Evolutionary conservation across 164 flowering plant genomes (phyloP).

Genomic region (Platanus orientalis): DNA sequence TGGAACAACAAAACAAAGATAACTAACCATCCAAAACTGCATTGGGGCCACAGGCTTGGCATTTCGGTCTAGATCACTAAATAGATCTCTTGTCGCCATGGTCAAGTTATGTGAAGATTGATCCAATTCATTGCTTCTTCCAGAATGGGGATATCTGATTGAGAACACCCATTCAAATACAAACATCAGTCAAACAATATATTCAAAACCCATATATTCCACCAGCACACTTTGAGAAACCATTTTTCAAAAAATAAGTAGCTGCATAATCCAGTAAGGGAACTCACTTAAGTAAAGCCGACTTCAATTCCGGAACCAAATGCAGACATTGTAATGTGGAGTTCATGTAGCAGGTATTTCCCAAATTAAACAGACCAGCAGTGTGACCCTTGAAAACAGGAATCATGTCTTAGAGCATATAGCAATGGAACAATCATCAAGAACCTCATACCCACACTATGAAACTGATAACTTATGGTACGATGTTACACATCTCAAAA

Average conservation of each 20-base stretch:
- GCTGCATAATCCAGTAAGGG: background rate
- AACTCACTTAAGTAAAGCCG: constrained; percentile 70
- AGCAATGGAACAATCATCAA: too few species aligned
- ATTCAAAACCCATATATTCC: background rate
- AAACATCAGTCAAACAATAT: constrained; percentile 3
- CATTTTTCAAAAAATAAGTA: background rate
- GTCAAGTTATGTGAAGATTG: constrained; percentile 86
- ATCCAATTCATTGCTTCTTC: constrained; percentile 71
- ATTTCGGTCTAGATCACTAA: constrained; percentile 81
- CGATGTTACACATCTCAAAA: too few species aligned
- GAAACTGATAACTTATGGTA: too few species aligned
- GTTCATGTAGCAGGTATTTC: constrained; percentile 98
- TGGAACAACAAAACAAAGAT: constrained; percentile 1
- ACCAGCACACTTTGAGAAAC: background rate
- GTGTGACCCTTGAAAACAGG: constrained; percentile 67
- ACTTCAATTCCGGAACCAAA: constrained; percentile 95
- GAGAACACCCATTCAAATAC: background rate
- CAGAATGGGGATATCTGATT: constrained; percentile 62
- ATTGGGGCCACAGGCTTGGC: constrained; percentile 89
- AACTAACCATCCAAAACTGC: constrained; percentile 93
- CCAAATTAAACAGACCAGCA: constrained; percentile 85
- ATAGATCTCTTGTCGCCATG: constrained; percentile 80
- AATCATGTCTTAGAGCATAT: background rate
- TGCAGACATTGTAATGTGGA: constrained; percentile 93
- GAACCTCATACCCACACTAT: too few species aligned